These are phyloP conservation scores for Thuja plicata DNA, from an alignment of 83 land plant genomes.

Conservation along the genomic window DNA sequence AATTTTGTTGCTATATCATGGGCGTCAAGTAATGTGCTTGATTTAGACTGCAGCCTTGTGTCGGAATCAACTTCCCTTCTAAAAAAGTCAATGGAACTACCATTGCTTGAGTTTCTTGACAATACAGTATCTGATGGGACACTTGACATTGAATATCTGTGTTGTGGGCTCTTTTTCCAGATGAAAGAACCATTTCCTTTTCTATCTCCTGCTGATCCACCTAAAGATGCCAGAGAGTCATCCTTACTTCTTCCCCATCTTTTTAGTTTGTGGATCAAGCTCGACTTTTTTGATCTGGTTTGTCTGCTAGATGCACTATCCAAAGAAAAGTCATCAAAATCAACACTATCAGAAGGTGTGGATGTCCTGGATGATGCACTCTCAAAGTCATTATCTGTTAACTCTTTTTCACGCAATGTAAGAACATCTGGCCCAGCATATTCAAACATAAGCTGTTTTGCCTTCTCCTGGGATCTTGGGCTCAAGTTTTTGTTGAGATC, in stretches of 20 bases:
- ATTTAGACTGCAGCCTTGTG: not conserved
- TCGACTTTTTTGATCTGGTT: constrained; percentile 48
- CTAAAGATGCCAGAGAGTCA: constrained; percentile 53
- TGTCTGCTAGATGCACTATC: constrained; percentile 27
- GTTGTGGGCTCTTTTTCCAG: constrained; percentile 24
- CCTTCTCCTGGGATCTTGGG: constrained; percentile 89
- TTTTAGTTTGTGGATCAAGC: constrained; percentile 82
- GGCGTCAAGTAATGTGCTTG: constrained; percentile 3
- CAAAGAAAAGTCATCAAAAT: constrained; percentile 47
- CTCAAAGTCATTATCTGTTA: constrained; percentile 39
- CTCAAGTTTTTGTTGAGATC: constrained; percentile 86
- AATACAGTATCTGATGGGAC: constrained; percentile 81
- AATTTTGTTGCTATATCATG: not conserved
- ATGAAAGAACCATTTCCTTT: constrained; percentile 21
- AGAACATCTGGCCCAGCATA: constrained; percentile 69
- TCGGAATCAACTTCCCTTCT: constrained; percentile 41
- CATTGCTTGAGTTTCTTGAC: constrained; percentile 74
- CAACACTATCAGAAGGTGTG: constrained; percentile 55
- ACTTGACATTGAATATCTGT: constrained; percentile 35
- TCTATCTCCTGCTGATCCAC: constrained; percentile 48
- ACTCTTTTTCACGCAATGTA: constrained; percentile 32
- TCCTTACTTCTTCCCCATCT: constrained; percentile 92
- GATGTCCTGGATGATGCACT: constrained; percentile 64
- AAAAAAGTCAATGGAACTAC: constrained; percentile 66
- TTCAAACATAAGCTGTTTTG: constrained; percentile 90